Base-by-base conservation (phyloP, 805 yeast genomes). In the Starmerella asiatica region DNA sequence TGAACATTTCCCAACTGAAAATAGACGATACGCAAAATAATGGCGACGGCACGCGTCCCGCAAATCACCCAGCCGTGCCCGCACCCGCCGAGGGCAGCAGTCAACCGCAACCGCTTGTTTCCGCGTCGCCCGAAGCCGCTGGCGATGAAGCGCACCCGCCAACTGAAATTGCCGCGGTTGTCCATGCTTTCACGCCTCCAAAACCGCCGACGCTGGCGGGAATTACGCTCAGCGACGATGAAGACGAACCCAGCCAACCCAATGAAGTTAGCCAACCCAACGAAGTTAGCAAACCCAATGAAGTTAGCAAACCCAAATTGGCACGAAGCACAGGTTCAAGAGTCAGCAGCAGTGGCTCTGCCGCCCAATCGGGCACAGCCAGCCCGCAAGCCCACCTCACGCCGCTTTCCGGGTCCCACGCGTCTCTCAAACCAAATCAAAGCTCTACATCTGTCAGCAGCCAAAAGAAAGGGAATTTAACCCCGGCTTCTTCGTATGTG, bases 391-490 rank as follows among this genome's bases (percentile, higher is more conserved):
- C n/a, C n/a, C n/a, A n/a, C n/a, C n/a, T n/a, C n/a, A n/a, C n/a
- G n/a, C n/a, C n/a, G n/a, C n/a, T n/a, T n/a, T n/a, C n/a, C n/a
- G n/a, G n/a, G n/a, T n/a, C n/a, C n/a, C n/a, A n/a, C n/a, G 7
- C 26, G 26, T 29, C 35, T 37, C 40, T 32, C 43, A 30, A 27
- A 15, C 36, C 48, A 27, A 30, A 38, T 40, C 21, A 11, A 12
- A 38, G 48, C 42, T 28, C 47, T 38, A 16, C 48, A 32, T 44
- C 49, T 39, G 28, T 40, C 21, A 40, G 27, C 29, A 44, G 42
- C 39, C 36, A 37, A 32, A 21, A 36, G 15, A 36, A 39, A 36
- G 20, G 19, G 12, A 32, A 31, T 29, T 9, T 33, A 21, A 20
- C 39, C 12, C 39, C 38, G 14, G 36, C 33, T 3, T 12, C 29